Evolutionary conservation across 2,329 filamentous ascomycete genomes (phyloP).

Genomic region (Aspergillus unguis): DNA sequence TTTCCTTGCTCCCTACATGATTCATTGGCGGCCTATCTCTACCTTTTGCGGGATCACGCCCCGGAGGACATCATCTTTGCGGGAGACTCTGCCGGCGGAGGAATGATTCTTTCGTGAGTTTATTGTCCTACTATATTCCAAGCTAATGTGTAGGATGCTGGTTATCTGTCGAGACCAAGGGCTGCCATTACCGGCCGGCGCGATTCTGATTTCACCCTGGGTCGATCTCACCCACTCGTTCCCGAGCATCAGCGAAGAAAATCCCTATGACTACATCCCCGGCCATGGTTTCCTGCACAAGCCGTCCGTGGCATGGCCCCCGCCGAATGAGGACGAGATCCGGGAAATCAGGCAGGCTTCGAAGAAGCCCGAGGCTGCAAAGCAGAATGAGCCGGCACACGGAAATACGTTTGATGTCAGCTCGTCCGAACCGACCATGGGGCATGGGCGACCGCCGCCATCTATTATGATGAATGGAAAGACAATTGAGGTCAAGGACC

Average conservation of each 20-base stretch:
- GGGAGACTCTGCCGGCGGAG: conserved; percentile 89
- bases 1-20: conserved; percentile 93
- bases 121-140: background rate
- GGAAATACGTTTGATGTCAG: conserved; percentile 20
- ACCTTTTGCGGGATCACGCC: conserved; percentile 71
- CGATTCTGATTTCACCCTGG: conserved; percentile 90
- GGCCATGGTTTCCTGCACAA: conserved; percentile 83
- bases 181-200: conserved; percentile 81
- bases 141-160: conserved; percentile 53
- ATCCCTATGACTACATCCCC: conserved; percentile 82
- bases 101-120: conserved; percentile 69
- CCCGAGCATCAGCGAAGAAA: conserved; percentile 74
- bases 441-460: conserved; percentile 29
- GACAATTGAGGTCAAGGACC: conserved; percentile 73
- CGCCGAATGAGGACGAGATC: conserved; percentile 75
- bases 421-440: background rate
- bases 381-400: conserved; percentile 24
- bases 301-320: conserved; percentile 88
- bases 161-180: conserved; percentile 78
- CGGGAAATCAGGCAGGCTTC: conserved; percentile 46
- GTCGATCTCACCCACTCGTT: conserved; percentile 95
- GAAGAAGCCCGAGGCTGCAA: conserved; percentile 40
- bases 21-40: conserved; percentile 82
- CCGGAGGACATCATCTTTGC: conserved; percentile 80
- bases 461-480: conserved; percentile 71